phyloP scores from a whole-genome alignment of 139 green algal species.

The Chlorella sp. region DNA sequence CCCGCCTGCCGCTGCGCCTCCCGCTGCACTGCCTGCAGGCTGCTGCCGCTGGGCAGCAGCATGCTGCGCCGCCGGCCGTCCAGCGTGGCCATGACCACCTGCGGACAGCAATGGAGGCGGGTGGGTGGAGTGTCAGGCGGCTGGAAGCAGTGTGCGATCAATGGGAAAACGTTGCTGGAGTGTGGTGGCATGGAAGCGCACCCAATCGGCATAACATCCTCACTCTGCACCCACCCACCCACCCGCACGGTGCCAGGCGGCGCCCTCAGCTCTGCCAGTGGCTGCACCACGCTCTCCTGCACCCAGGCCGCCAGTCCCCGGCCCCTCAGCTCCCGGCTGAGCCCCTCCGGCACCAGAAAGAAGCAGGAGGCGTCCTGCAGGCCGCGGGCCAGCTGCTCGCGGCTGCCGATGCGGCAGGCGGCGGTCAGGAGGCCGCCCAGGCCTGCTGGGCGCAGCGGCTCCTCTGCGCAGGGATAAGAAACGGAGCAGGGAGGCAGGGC shows the following conservation, averaged over 20 bases:
- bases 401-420: background rate
- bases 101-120: background rate
- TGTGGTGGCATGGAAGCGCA: background rate
- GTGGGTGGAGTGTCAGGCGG: background rate
- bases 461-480: conserved; percentile 16
- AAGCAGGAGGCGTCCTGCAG: conserved; percentile 17
- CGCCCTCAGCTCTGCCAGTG: background rate
- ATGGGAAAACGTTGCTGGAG: background rate
- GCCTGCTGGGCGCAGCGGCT: background rate
- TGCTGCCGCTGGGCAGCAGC: conserved; percentile 1
- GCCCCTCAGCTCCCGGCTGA: conserved; percentile 16
- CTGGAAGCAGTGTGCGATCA: background rate
- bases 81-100: conserved; percentile 1
- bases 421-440: conserved; percentile 3
- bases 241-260: conserved; percentile 7
- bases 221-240: background rate
- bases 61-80: background rate
- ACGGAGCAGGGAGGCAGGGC: background rate
- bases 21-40: background rate
- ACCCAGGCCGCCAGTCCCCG: conserved; percentile 9
- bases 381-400: background rate
- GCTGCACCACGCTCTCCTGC: conserved; percentile 7
- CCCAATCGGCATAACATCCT: background rate
- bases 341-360: conserved; percentile 11
- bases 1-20: background rate